phyloP scores from a whole-genome alignment of 768 basidiomycete species.

The Rossbeevera mucosa region DNA sequence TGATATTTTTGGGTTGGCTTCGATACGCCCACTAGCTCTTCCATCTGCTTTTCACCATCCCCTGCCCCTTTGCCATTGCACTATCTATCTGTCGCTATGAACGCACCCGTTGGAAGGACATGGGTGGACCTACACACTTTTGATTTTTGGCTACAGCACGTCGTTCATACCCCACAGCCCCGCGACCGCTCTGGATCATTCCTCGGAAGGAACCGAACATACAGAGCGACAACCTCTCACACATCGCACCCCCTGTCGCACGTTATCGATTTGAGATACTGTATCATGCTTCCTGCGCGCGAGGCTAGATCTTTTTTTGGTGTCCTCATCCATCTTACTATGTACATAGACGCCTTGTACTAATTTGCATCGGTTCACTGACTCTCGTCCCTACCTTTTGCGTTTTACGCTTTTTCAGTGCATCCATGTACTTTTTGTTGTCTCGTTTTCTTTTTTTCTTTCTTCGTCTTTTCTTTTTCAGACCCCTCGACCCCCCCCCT shows the following conservation, averaged over 20 bases:
- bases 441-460: too few species aligned
- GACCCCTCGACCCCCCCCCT: not conserved
- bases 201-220: conserved; percentile 6
- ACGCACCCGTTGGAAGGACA: not conserved
- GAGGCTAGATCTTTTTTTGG: conserved; percentile 3
- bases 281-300: not conserved
- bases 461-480: not conserved
- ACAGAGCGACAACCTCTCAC: conserved; percentile 1
- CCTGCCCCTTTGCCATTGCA: conserved; percentile 1
- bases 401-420: not conserved
- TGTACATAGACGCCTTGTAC: conserved; percentile 9
- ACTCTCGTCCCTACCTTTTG: not conserved
- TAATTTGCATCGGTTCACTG: conserved; percentile 1
- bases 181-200: not conserved
- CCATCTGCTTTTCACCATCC: not conserved
- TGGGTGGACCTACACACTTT: not conserved
- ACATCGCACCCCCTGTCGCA: not conserved
- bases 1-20: conserved; percentile 7
- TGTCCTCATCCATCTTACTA: not conserved
- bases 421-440: not conserved
- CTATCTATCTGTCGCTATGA: conserved; percentile 13
- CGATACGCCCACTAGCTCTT: conserved; percentile 10
- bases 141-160: not conserved
- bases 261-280: conserved; percentile 5
- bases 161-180: not conserved